phyloP scores from a whole-genome alignment of 495 filamentous ascomycete genomes.

The Annulohypoxylon maeteangense region DNA sequence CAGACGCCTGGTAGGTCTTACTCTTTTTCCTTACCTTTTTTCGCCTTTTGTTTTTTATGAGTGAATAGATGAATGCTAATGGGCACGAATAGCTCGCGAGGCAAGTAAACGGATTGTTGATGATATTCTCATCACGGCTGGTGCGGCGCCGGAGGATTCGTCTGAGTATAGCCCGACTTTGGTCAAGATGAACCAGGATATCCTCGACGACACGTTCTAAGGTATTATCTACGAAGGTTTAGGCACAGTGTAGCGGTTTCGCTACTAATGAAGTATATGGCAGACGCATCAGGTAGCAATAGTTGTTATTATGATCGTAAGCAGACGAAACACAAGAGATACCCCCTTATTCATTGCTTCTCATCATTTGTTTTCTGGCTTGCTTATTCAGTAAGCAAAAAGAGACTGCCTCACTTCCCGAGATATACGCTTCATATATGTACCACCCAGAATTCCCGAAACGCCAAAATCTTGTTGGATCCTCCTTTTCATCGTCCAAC shows the following conservation, averaged over 20 bases:
- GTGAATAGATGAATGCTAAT: conserved; percentile 13
- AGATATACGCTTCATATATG: neutral
- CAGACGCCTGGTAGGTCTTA: conserved; percentile 83
- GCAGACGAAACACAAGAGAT: conserved; percentile 38
- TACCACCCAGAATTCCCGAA: neutral
- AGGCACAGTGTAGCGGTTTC: neutral
- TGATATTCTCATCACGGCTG: conserved; percentile 87
- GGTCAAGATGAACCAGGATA: conserved; percentile 70
- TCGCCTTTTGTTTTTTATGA: too few relatives aligned
- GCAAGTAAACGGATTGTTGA: conserved; percentile 92
- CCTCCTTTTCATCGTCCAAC: neutral
- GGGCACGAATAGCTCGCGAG: conserved; percentile 71
- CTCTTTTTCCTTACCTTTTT: neutral
- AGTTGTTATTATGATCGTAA: conserved; percentile 25
- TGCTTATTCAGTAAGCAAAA: neutral
- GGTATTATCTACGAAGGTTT: neutral
- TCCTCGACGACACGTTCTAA: conserved; percentile 79
- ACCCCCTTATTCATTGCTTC: conserved; percentile 30
- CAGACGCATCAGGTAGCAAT: conserved; percentile 3
- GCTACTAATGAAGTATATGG: neutral
- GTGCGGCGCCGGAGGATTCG: conserved; percentile 67
- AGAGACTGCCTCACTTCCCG: neutral
- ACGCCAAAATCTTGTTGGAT: neutral
- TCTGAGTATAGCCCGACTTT: conserved; percentile 78
- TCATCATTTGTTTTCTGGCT: neutral